Conservation (phyloP, 306 rosid species). For the Dicorynia guianensis region DNA sequence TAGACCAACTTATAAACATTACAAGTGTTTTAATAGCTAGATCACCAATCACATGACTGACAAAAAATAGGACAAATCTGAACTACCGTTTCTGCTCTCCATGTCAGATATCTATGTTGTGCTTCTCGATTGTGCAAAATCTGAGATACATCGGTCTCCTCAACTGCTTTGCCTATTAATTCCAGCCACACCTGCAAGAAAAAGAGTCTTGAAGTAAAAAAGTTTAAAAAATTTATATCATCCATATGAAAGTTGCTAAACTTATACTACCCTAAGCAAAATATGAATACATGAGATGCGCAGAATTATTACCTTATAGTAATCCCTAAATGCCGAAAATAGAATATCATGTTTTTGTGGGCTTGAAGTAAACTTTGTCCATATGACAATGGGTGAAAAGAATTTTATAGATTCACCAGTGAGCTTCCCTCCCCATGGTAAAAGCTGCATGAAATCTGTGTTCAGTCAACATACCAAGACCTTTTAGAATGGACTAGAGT, state of each 20-base stretch:
- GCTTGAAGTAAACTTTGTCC: conserved; percentile 84
- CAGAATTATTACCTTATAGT: conserved; percentile 72
- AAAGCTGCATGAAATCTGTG: conserved; percentile 85
- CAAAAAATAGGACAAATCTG: conserved; percentile 1
- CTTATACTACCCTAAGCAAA: background rate
- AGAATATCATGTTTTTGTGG: conserved; percentile 60
- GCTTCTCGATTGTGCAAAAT: conserved; percentile 69
- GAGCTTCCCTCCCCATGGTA: conserved; percentile 99
- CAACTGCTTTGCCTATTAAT: conserved; percentile 53
- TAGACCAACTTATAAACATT: background rate
- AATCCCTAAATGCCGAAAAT: conserved; percentile 82
- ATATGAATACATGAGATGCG: background rate
- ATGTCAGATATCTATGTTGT: conserved; percentile 80
- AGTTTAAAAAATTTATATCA: conserved; percentile 6
- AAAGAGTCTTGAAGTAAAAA: background rate
- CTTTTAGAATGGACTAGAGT: conserved; percentile 45
- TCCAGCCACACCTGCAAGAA: conserved; percentile 75
- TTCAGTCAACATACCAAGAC: conserved; percentile 54
- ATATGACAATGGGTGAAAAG: conserved; percentile 94
- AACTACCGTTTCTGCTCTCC: conserved; percentile 88
- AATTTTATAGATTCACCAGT: conserved; percentile 81
- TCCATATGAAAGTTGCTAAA: conserved; percentile 17
- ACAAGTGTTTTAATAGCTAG: background rate
- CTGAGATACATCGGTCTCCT: conserved; percentile 62
- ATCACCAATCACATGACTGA: conserved; percentile 28